Conservation (phyloP, 73 alveolate species). For the Breviolum minutum region DNA sequence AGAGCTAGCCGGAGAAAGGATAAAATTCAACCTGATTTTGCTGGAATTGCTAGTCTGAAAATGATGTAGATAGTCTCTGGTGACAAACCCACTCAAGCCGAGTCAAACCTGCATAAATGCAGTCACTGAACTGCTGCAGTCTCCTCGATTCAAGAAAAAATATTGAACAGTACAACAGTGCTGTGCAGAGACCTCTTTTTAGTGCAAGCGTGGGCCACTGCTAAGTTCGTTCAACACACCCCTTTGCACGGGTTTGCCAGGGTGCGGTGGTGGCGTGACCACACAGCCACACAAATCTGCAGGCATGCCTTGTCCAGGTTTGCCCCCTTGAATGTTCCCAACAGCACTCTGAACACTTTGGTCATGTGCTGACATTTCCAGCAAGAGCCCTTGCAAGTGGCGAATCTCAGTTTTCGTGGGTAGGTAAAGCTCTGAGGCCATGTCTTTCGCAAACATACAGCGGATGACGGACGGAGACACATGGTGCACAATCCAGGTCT, state of each 20-base stretch:
- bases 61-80: no score
- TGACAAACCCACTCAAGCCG: no score
- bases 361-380: conserved; percentile 55
- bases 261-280: conserved; percentile 90
- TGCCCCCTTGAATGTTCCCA: conserved; percentile 48
- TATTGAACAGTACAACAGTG: no score
- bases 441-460: conserved; percentile 87
- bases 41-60: no score
- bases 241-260: conserved; percentile 58
- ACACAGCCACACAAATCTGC: conserved; percentile 89
- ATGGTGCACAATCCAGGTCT: conserved; percentile 92
- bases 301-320: not conserved
- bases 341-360: conserved; percentile 28
- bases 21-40: no score
- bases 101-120: no score
- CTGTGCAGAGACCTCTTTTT: not conserved
- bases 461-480: conserved; percentile 86
- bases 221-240: conserved; percentile 31
- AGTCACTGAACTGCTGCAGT: no score
- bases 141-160: no score
- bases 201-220: conserved; percentile 72
- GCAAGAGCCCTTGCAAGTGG: conserved; percentile 38
- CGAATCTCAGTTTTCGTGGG: conserved; percentile 23
- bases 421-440: conserved; percentile 2
- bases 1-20: no score